These are phyloP conservation scores for Dalbergia oliveri DNA, from an alignment of 306 rosid species.

Conservation along the genomic window DNA sequence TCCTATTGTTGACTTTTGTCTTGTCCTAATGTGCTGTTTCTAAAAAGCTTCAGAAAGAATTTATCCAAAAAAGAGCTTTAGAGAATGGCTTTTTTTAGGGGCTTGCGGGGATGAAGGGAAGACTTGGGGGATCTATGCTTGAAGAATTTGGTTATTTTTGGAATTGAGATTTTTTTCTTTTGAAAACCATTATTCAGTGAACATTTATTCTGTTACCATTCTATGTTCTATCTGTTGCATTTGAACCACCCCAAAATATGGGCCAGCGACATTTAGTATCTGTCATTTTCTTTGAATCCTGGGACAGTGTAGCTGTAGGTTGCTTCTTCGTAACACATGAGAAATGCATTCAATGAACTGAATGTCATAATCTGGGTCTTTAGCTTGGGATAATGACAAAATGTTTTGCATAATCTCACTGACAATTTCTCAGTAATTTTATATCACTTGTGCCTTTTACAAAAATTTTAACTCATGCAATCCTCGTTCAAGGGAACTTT, in stretches of 20 bases:
- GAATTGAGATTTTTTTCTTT: slow-evolving; percentile 18
- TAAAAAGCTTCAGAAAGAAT: slow-evolving; percentile 9
- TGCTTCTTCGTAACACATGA: slow-evolving; percentile 21
- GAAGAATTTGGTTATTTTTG: slow-evolving; percentile 27
- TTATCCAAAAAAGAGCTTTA: slow-evolving; percentile 1
- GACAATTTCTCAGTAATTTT: slow-evolving; percentile 22
- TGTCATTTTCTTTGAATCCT: slow-evolving; percentile 23
- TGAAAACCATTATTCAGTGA: slow-evolving; percentile 33
- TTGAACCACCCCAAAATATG: not conserved
- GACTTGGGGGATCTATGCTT: slow-evolving; percentile 37
- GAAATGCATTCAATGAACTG: not conserved
- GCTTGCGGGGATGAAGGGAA: slow-evolving; percentile 29
- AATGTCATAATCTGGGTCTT: not conserved
- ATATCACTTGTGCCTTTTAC: slow-evolving; percentile 26
- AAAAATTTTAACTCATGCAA: not conserved
- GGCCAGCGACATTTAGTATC: not conserved
- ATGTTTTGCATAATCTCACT: slow-evolving; percentile 18
- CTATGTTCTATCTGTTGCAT: slow-evolving; percentile 3
- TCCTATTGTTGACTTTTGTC: slow-evolving; percentile 38
- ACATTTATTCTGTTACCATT: slow-evolving; percentile 10
- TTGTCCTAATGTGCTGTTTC: slow-evolving; percentile 32
- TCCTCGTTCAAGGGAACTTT: slow-evolving; percentile 24
- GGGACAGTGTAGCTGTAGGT: slow-evolving; percentile 10
- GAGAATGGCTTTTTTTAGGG: not conserved
- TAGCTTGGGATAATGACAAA: slow-evolving; percentile 22